phyloP scores from a whole-genome alignment of 768 basidiomycete genomes.

The Mycena chlorophos region DNA sequence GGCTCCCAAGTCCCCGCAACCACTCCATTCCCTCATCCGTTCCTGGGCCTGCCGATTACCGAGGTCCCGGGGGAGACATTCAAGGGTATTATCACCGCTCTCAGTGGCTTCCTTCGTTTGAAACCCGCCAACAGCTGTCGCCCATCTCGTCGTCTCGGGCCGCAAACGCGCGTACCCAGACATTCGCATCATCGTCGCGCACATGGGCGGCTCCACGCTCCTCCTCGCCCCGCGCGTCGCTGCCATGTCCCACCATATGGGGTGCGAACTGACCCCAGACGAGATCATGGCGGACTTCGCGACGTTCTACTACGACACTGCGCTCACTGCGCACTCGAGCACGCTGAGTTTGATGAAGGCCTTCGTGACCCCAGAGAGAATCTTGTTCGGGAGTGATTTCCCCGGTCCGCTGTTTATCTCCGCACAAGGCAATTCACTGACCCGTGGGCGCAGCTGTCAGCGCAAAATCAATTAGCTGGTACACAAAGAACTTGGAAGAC shows the following conservation, averaged over 20 bases:
- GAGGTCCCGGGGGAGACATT: slow-evolving; percentile 83
- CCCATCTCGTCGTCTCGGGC: slow-evolving; percentile 73
- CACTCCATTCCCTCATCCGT: slow-evolving; percentile 61
- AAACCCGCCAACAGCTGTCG: too few species aligned
- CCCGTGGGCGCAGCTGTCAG: slow-evolving; percentile 51
- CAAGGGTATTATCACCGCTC: too few species aligned
- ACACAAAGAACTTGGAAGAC: slow-evolving; percentile 50
- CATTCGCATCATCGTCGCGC: slow-evolving; percentile 68
- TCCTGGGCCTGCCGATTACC: slow-evolving; percentile 65
- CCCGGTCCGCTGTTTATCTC: slow-evolving; percentile 49
- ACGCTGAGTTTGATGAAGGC: slow-evolving; percentile 52
- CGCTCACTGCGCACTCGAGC: slow-evolving; percentile 57
- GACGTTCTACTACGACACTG: slow-evolving; percentile 74
- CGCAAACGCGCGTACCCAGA: slow-evolving; percentile 60
- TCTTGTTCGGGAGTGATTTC: slow-evolving; percentile 77
- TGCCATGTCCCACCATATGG: slow-evolving; percentile 68
- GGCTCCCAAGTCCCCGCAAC: slow-evolving; percentile 67
- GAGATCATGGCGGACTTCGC: slow-evolving; percentile 71
- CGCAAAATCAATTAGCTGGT: slow-evolving; percentile 59
- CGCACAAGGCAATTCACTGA: neutral
- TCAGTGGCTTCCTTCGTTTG: too few species aligned
- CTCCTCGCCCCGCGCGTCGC: slow-evolving; percentile 71
- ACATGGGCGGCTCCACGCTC: slow-evolving; percentile 69
- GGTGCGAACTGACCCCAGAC: slow-evolving; percentile 57
- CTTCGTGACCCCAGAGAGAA: slow-evolving; percentile 49